Percentiles rank a stretch among this genome's conserved stretches.
Conservation (phyloP, 768 basidiomycete species). For the Neoboletus subvelutipes region DNA sequence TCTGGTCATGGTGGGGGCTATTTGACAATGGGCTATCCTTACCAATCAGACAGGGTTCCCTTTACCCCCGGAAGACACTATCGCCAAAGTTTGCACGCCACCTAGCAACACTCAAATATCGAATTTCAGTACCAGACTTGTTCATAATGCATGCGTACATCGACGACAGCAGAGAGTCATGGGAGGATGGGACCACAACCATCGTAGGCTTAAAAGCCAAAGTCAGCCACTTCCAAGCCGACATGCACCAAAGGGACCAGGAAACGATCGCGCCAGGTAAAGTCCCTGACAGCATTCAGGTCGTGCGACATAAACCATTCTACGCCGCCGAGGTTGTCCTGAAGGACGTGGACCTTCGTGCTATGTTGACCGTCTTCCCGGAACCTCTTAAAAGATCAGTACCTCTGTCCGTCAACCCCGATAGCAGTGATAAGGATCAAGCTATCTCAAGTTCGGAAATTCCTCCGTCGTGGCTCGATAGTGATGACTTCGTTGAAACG, state of each 20-base stretch:
- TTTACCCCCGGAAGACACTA: conserved; percentile 66
- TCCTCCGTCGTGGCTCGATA: conserved; percentile 68
- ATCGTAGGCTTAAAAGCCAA: conserved; percentile 86
- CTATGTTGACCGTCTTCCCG: conserved; percentile 72
- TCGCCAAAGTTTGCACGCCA: conserved; percentile 89
- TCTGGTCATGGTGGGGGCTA: conserved; percentile 88
- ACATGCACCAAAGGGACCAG: conserved; percentile 90
- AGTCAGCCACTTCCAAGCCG: conserved; percentile 79
- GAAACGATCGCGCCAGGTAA: conserved; percentile 64
- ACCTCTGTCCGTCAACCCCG: conserved; percentile 45
- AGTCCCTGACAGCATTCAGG: conserved; percentile 55
- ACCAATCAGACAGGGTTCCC: conserved; percentile 85
- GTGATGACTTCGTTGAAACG: conserved; percentile 80
- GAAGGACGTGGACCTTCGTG: conserved; percentile 72
- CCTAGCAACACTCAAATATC: conserved; percentile 89
- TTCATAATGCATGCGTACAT: conserved; percentile 87
- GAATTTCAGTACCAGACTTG: conserved; percentile 70
- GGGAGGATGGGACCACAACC: conserved; percentile 74
- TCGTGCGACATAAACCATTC: conserved; percentile 75
- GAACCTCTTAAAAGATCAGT: conserved; percentile 68
- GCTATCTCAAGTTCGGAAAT: conserved; percentile 33
- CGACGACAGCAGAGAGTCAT: conserved; percentile 76
- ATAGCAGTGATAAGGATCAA: conserved; percentile 40
- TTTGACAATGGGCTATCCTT: conserved; percentile 79
- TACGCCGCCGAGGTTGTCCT: conserved; percentile 85